Conservation (phyloP, 805 yeast species). For the Barnettozyma sucrosica region DNA sequence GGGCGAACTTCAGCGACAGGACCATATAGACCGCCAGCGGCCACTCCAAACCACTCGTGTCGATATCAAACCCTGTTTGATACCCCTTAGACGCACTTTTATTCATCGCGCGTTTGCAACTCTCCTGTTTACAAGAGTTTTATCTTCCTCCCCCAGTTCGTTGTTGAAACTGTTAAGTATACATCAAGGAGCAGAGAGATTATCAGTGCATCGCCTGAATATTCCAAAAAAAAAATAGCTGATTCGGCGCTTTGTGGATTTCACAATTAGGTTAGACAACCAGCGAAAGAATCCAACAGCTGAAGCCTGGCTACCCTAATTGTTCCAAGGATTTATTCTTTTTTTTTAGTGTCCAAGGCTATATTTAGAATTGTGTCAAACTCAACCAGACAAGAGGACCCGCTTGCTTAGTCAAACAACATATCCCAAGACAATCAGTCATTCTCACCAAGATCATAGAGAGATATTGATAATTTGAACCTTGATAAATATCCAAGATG, state of each 20-base stretch:
- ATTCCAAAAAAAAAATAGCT: too few species aligned
- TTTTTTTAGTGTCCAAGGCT: conserved; percentile 8
- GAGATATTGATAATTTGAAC: too few species aligned
- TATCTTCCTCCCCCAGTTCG: too few species aligned
- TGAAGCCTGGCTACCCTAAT: neutral
- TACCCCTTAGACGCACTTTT: too few species aligned
- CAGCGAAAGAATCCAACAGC: neutral
- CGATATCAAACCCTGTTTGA: neutral
- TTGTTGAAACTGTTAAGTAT: too few species aligned
- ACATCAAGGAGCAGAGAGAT: too few species aligned
- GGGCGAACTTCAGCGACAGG: neutral
- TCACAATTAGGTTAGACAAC: neutral
- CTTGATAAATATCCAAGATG: conserved; percentile 40
- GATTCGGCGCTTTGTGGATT: neutral
- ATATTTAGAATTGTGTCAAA: conserved; percentile 14
- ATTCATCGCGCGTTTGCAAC: too few species aligned
- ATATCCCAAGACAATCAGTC: too few species aligned
- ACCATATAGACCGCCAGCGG: neutral
- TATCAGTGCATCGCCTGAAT: too few species aligned
- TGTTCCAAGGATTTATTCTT: conserved; percentile 2
- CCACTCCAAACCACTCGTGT: neutral
- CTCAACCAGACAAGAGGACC: neutral
- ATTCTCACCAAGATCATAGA: too few species aligned
- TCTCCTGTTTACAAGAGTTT: too few species aligned
- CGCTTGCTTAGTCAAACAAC: too few species aligned